A percentile compares a stretch with the other conserved stretches of the same genome.
Conservation (phyloP, 768 basidiomycete genomes). For the Clitopilus hobsonii region DNA sequence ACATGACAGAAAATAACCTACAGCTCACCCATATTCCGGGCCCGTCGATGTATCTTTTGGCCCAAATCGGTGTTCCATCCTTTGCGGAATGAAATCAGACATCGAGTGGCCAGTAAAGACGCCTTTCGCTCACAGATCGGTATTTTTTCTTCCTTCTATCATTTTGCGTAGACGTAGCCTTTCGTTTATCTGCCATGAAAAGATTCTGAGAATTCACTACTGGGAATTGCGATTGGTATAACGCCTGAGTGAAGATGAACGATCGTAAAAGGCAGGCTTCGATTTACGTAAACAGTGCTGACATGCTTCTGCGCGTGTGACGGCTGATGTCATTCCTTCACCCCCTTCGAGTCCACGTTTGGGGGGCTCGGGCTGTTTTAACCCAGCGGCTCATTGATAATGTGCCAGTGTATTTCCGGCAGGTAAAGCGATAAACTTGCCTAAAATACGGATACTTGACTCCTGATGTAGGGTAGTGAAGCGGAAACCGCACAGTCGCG, state of each 20-base stretch:
- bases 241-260: not conserved
- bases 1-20: slow-evolving; percentile 17
- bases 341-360: not conserved
- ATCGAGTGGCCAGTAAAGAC: not conserved
- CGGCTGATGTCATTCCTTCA: not conserved
- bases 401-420: no score
- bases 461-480: no score
- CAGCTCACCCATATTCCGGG: slow-evolving; percentile 87
- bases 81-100: slow-evolving; percentile 17
- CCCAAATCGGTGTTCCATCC: slow-evolving; percentile 70
- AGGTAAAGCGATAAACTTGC: no score
- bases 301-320: not conserved
- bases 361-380: no score
- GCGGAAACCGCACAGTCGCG: no score
- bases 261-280: no score
- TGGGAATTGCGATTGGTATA: no score
- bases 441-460: no score
- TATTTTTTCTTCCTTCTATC: slow-evolving; percentile 43
- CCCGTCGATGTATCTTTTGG: slow-evolving; percentile 63
- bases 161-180: not conserved
- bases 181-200: not conserved
- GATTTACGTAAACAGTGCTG: not conserved
- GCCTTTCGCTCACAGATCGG: slow-evolving; percentile 37
- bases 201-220: no score
- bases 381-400: no score